phyloP scores from a whole-genome alignment of 1,284 basidiomycete genomes.

The Farysia itapuensis region DNA sequence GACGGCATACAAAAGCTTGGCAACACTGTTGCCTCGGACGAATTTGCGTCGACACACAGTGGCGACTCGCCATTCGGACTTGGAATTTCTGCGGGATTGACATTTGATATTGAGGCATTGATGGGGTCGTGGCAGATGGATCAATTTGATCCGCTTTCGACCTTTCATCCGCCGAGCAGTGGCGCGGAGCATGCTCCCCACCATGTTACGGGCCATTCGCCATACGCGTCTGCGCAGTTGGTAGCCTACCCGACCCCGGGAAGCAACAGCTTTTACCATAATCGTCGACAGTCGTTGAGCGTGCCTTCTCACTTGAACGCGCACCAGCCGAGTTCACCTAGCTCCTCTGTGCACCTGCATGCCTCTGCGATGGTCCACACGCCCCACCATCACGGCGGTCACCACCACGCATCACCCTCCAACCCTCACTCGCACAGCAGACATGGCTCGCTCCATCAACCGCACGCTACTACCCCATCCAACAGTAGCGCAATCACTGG shows the following conservation, averaged over 20 bases:
- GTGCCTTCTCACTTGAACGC: not conserved
- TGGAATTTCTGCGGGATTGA: constrained; percentile 31
- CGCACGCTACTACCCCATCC: not conserved
- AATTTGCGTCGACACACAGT: constrained; percentile 26
- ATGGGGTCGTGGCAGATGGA: constrained; percentile 35
- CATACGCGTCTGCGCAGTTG: not conserved
- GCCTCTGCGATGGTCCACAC: not conserved
- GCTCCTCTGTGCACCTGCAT: not conserved
- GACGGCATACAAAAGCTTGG: constrained; percentile 11
- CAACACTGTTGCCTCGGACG: constrained; percentile 11
- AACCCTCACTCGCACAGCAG: constrained; percentile 2
- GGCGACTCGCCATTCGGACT: constrained; percentile 33
- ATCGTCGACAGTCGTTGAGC: not conserved
- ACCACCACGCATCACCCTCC: constrained; percentile 1
- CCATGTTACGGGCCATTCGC: not conserved
- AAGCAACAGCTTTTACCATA: not conserved
- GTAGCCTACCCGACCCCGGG: not conserved
- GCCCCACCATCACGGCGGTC: not conserved
- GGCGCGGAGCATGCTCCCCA: constrained; percentile 1
- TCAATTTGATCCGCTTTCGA: constrained; percentile 9
- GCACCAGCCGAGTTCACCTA: not conserved
- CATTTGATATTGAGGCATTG: constrained; percentile 31
- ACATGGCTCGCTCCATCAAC: constrained; percentile 3
- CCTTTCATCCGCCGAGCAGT: constrained; percentile 4
- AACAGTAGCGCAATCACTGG: not conserved